Evolutionary conservation across 352 stramenopile genomes (phyloP).

Genomic region (Globisporangium sylvaticum): DNA sequence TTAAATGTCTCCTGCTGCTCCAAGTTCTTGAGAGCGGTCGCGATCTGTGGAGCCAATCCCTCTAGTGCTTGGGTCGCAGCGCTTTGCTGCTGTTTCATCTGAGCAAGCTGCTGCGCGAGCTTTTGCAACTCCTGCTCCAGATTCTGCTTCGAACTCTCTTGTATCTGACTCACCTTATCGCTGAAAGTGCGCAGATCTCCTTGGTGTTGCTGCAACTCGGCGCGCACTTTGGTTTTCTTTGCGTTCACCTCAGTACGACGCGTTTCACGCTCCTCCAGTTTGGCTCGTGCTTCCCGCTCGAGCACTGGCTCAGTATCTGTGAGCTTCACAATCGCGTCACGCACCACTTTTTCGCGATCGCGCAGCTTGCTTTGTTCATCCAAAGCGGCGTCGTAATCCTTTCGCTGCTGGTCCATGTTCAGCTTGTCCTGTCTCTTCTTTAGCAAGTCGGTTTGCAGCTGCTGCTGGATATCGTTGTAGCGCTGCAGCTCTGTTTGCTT

Average conservation of each 20-base stretch:
- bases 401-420: conserved; percentile 40
- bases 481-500: conserved; percentile 52
- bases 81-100: conserved; percentile 43
- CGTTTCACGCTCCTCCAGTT: conserved; percentile 36
- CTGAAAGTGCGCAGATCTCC: conserved; percentile 41
- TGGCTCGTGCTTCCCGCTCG: conserved; percentile 35
- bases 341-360: conserved; percentile 52
- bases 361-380: conserved; percentile 50
- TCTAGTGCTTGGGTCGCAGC: conserved; percentile 30
- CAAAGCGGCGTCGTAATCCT: conserved; percentile 46
- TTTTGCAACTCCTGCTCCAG: conserved; percentile 39
- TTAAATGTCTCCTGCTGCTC: conserved; percentile 54
- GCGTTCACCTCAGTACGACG: conserved; percentile 25
- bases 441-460: conserved; percentile 61
- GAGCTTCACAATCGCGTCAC: conserved; percentile 38
- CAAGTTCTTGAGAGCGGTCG: conserved; percentile 30
- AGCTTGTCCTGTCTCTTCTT: conserved; percentile 59
- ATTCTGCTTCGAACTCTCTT: conserved; percentile 35
- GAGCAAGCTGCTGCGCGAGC: conserved; percentile 34
- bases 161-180: conserved; percentile 37
- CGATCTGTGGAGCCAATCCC: conserved; percentile 50
- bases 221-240: conserved; percentile 25
- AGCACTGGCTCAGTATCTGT: conserved; percentile 36
- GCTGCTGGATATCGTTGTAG: conserved; percentile 44
- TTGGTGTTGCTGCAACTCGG: conserved; percentile 39